Conservation (phyloP, 1,139 yeast species). For the Geotrichum restrictum region DNA sequence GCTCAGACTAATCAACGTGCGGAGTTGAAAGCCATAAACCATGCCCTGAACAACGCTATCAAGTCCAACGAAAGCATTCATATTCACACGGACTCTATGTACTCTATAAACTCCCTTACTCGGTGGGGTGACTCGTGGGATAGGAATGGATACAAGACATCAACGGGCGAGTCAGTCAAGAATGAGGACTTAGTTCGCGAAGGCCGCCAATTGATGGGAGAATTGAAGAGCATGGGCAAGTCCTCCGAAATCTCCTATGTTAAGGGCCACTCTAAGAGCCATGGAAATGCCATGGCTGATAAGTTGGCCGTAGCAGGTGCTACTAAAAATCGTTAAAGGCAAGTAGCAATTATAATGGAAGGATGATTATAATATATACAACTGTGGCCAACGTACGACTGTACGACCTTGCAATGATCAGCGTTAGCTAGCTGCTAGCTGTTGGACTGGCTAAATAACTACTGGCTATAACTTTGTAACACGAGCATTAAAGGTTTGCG, state of each 20-base stretch:
- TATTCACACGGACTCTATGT: conserved; percentile 56
- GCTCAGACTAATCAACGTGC: conserved; percentile 77
- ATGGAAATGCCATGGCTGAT: conserved; percentile 80
- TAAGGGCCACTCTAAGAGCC: conserved; percentile 63
- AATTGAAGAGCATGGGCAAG: conserved; percentile 36
- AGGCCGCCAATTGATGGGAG: conserved; percentile 28
- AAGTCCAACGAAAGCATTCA: conserved; percentile 3
- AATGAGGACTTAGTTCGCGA: conserved; percentile 50
- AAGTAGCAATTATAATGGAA: no score
- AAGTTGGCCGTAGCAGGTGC: conserved; percentile 60
- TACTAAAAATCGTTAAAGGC: no score
- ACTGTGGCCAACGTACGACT: no score
- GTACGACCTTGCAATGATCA: no score
- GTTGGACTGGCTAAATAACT: no score
- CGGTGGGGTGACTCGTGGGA: conserved; percentile 55
- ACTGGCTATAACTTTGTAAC: no score
- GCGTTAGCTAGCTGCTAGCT: no score
- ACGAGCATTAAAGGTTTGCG: no score
- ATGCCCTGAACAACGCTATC: conserved; percentile 44
- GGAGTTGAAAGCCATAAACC: conserved; percentile 63
- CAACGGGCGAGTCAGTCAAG: conserved; percentile 46
- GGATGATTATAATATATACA: no score
- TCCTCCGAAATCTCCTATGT: conserved; percentile 54
- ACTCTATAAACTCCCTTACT: conserved; percentile 48
- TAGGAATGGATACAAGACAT: conserved; percentile 49